Evolutionary conservation across 257 asterid genomes (phyloP).

Genomic region (Agastache rugosa): DNA sequence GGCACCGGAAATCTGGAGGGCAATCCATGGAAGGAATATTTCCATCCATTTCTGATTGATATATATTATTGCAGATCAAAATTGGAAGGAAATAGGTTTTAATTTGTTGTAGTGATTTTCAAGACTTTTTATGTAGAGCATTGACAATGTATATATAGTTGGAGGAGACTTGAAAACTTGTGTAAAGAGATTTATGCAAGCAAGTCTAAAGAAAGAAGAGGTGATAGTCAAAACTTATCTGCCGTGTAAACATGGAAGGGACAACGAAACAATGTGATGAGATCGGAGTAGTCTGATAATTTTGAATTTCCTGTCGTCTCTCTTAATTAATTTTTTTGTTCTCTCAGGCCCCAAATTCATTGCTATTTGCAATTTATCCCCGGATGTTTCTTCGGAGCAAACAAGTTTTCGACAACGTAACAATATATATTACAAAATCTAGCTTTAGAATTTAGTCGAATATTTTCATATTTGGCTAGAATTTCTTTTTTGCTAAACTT

Average conservation of each 20-base stretch:
- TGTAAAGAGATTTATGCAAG: slow-evolving; percentile 37
- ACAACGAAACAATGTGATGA: slow-evolving; percentile 37
- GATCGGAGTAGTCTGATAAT: slow-evolving; percentile 29
- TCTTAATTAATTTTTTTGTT: background rate
- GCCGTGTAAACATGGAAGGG: slow-evolving; percentile 44
- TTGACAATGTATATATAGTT: slow-evolving; percentile 8
- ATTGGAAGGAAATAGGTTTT: background rate
- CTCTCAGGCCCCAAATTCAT: background rate
- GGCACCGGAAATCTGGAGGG: slow-evolving; percentile 83
- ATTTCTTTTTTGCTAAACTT: no score
- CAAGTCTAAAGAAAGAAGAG: slow-evolving; percentile 50
- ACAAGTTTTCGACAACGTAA: no score
- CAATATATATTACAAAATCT: no score
- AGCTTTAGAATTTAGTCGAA: no score
- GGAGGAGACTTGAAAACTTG: background rate
- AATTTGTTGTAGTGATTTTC: slow-evolving; percentile 15
- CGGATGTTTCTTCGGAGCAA: no score
- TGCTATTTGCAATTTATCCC: slow-evolving; percentile 31
- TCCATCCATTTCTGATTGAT: slow-evolving; percentile 29
- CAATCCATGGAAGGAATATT: slow-evolving; percentile 47
- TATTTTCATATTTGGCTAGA: background rate
- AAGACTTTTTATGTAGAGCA: slow-evolving; percentile 19
- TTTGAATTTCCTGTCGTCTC: slow-evolving; percentile 36
- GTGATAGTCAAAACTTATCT: slow-evolving; percentile 56
- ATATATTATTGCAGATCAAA: slow-evolving; percentile 7